phyloP scores from a whole-genome alignment of 768 basidiomycete species.

The Termitomyces sp. region DNA sequence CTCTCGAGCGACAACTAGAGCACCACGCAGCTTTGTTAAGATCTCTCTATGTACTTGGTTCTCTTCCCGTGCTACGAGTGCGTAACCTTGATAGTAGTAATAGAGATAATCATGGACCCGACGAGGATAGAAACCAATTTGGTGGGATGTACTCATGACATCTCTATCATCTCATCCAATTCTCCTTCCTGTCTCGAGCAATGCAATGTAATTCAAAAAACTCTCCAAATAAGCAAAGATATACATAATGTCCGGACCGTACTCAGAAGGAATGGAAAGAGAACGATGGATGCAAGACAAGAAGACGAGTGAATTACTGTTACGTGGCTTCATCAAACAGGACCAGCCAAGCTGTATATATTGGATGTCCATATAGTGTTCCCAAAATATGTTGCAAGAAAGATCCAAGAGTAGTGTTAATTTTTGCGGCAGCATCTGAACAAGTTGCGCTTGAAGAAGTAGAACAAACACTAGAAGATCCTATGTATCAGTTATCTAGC shows the following conservation, averaged over 20 bases:
- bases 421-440: constrained; percentile 79
- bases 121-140: constrained; percentile 29
- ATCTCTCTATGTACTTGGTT: constrained; percentile 1
- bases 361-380: neutral
- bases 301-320: neutral
- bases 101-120: neutral
- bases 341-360: constrained; percentile 2
- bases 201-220: constrained; percentile 3
- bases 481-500: neutral
- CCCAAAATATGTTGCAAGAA: constrained; percentile 4
- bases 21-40: constrained; percentile 5
- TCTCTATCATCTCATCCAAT: neutral
- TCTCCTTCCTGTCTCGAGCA: neutral
- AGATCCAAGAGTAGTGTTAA: constrained; percentile 26
- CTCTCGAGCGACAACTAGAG: constrained; percentile 10
- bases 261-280: neutral
- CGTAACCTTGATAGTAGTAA: neutral
- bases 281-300: neutral
- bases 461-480: constrained; percentile 65
- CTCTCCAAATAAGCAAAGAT: constrained; percentile 2
- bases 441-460: constrained; percentile 78
- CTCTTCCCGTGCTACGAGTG: neutral
- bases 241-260: neutral
- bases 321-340: neutral
- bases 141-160: constrained; percentile 56